A percentile compares a stretch with the other conserved stretches of the same genome.
These are phyloP conservation scores for Curvularia verruculosa DNA, from an alignment of 2,329 filamentous ascomycete genomes.

Conservation along the genomic window DNA sequence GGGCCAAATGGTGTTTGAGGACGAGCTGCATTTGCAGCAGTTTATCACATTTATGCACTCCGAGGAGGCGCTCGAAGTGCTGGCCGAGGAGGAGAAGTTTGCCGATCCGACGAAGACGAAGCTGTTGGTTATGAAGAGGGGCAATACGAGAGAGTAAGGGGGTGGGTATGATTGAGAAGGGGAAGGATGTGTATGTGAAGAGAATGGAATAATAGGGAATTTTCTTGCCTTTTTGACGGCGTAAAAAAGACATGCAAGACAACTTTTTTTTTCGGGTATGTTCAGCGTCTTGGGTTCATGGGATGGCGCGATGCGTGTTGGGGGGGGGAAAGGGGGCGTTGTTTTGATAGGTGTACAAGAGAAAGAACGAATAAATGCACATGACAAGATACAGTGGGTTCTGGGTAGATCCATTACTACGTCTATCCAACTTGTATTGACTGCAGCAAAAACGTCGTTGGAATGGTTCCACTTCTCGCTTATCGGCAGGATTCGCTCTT, in stretches of 20 bases:
- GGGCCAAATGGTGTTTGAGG: slow-evolving; percentile 25
- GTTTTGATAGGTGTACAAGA: neutral
- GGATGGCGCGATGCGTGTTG: too few species aligned
- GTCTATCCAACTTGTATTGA: too few species aligned
- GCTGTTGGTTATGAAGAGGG: slow-evolving; percentile 25
- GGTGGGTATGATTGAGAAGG: too few species aligned
- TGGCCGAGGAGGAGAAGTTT: slow-evolving; percentile 30
- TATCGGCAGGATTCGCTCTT: neutral
- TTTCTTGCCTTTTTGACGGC: neutral
- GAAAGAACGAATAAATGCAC: too few species aligned
- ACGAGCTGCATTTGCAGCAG: slow-evolving; percentile 29
- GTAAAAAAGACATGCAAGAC: neutral
- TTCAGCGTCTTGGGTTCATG: neutral
- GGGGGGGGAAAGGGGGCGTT: too few species aligned
- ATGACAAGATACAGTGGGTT: too few species aligned
- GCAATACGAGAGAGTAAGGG: neutral
- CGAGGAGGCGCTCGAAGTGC: slow-evolving; percentile 12
- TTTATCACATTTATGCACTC: slow-evolving; percentile 29
- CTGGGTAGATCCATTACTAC: too few species aligned
- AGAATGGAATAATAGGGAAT: too few species aligned
- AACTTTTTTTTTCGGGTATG: neutral
- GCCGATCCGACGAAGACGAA: slow-evolving; percentile 20
- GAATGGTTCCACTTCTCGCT: neutral
- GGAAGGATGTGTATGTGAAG: neutral
- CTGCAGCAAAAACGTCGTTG: neutral